Conservation (phyloP, 1,284 basidiomycete genomes). For the Somion occarium region DNA sequence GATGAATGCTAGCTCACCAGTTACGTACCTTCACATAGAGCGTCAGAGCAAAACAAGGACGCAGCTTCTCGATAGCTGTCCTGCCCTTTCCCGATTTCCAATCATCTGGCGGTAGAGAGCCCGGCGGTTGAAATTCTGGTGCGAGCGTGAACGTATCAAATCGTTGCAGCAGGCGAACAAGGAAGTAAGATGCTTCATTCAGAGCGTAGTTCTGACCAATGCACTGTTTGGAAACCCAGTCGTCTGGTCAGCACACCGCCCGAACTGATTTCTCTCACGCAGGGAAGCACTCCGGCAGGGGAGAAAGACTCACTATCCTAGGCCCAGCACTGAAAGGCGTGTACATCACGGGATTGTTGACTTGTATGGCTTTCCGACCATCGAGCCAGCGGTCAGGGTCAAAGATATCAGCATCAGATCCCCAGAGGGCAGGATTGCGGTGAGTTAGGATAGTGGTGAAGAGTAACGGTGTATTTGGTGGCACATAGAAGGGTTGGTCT, state of each 20-base stretch:
- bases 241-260: background rate
- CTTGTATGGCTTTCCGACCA: constrained; percentile 40
- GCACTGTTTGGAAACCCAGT: constrained; percentile 38
- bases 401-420: constrained; percentile 62
- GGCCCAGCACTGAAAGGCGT: constrained; percentile 69
- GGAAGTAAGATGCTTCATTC: constrained; percentile 67
- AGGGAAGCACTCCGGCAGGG: background rate
- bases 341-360: constrained; percentile 61
- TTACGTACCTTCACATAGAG: constrained; percentile 52
- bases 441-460: constrained; percentile 58
- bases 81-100: constrained; percentile 55
- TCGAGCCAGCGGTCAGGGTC: constrained; percentile 70
- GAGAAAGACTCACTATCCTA: constrained; percentile 33
- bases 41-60: constrained; percentile 57
- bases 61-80: constrained; percentile 50
- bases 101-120: constrained; percentile 51
- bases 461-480: constrained; percentile 49
- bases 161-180: constrained; percentile 59
- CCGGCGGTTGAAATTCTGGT: constrained; percentile 53
- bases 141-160: constrained; percentile 58
- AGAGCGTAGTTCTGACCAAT: constrained; percentile 71
- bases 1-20: background rate
- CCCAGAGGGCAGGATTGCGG: constrained; percentile 59
- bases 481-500: constrained; percentile 48
- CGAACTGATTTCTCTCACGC: background rate